Base-by-base conservation (phyloP, 1,284 basidiomycete genomes). In the Ganoderma meredithae region DNA sequence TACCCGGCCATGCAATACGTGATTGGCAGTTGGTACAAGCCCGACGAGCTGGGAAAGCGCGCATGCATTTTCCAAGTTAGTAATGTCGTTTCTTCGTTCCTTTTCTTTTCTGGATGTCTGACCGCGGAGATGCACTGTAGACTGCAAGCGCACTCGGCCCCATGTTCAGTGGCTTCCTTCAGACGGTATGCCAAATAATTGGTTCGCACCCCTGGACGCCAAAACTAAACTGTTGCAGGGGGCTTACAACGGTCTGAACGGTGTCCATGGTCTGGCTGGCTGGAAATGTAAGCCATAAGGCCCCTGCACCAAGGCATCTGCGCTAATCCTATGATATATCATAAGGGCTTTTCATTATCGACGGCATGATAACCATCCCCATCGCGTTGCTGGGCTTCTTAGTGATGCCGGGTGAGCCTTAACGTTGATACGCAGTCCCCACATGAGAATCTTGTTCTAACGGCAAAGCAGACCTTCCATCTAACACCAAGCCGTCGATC, bases 311-410 rank as follows among this genome's bases (percentile, higher is more conserved):
- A 39, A 36, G 8, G 65, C 15, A 22, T 47, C n/a, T 12, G n/a
- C 27, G 17, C 33, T 33, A 15, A 27, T 12, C 43, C 36, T 36
- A 31, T 31, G 2, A 3, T 31, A 31, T 31, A 3, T 31, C 27
- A 31, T 3, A 31, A 81, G 79, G 81, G 80, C 76, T 81, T 0
- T 81, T 82, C 73, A 82, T 86, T 69, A 81, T 86, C 65, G 83
- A 86, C 73, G 83, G 81, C 0, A 79, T 85, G 66, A 82, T 85
- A 71, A 85, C 84, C 3, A 71, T 86, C 12, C 79, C 81, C 15
- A 81, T 84, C 31, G 82, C 77, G 0, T 58, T 82, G 17, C 74
- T 81, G 9, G 81, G 81, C 8, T 82, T 77, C 71, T 19, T 83
- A 43, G 78, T 84, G 47, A 83, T 85, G 78, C 85, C 84, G 22